phyloP scores from a whole-genome alignment of 768 basidiomycete genomes.

The Suillus subaureus region DNA sequence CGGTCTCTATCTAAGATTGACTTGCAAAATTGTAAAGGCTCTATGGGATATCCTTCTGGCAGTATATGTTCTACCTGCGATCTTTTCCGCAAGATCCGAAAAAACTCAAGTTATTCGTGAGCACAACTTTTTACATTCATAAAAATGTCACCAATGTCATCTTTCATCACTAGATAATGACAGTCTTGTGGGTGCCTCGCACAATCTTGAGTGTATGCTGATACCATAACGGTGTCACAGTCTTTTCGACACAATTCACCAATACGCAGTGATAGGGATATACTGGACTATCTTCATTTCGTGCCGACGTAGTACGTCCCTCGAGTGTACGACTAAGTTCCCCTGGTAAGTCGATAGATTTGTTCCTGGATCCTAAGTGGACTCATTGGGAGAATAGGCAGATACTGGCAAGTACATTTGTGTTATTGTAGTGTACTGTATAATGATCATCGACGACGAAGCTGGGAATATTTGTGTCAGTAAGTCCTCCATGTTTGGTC shows the following conservation, averaged over 20 bases:
- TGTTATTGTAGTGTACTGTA: neutral
- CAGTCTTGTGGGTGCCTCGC: neutral
- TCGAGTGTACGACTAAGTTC: neutral
- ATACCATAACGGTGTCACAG: neutral
- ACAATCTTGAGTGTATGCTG: neutral
- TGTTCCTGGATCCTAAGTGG: neutral
- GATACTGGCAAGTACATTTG: neutral
- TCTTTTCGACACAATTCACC: neutral
- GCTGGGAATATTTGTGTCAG: neutral
- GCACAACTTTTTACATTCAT: neutral
- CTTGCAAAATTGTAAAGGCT: constrained; percentile 11
- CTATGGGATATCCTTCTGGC: constrained; percentile 21
- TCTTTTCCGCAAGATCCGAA: constrained; percentile 20
- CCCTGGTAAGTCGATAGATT: neutral
- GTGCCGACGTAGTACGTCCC: constrained; percentile 1
- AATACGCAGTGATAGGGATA: neutral
- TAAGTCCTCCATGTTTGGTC: neutral
- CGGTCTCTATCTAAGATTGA: neutral
- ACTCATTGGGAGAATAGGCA: constrained; percentile 1
- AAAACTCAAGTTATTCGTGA: constrained; percentile 18
- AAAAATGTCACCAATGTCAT: neutral
- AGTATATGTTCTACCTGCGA: constrained; percentile 20
- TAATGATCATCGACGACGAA: neutral
- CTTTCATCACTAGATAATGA: neutral
- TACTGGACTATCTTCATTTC: neutral